Evolutionary conservation across 2,329 filamentous ascomycete species (phyloP).

Genomic region (Elsinoe necatrix): DNA sequence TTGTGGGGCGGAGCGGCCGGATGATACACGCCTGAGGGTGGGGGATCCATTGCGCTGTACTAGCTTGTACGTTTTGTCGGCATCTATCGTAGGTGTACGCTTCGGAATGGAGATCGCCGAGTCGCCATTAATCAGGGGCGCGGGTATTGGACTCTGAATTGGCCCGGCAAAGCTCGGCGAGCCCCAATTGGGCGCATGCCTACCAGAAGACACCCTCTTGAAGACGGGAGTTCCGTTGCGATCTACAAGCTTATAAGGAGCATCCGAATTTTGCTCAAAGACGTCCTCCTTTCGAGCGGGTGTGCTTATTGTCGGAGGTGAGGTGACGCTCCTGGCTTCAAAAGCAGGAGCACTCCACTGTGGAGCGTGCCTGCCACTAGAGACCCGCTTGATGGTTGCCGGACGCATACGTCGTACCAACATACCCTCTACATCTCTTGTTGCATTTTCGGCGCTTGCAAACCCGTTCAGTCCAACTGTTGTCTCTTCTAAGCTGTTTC

Average conservation of each 20-base stretch:
- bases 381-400: background rate
- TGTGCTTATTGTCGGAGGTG: background rate
- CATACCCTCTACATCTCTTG: background rate
- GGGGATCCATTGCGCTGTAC: background rate
- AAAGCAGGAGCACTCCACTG: background rate
- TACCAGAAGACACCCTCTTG: background rate
- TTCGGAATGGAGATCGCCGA: background rate
- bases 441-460: background rate
- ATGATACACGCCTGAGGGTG: background rate
- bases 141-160: background rate
- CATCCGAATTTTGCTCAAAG: background rate
- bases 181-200: background rate
- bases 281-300: background rate
- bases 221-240: background rate
- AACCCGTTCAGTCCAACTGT: background rate
- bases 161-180: background rate
- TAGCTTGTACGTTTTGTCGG: background rate
- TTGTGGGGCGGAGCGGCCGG: background rate
- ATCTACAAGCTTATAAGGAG: background rate
- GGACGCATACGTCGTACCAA: background rate
- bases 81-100: background rate
- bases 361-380: background rate
- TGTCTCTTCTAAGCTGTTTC: background rate
- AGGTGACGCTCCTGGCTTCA: background rate
- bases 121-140: background rate